Conservation (phyloP, 2,329 filamentous ascomycete genomes). For the Gremmenia infestans region DNA sequence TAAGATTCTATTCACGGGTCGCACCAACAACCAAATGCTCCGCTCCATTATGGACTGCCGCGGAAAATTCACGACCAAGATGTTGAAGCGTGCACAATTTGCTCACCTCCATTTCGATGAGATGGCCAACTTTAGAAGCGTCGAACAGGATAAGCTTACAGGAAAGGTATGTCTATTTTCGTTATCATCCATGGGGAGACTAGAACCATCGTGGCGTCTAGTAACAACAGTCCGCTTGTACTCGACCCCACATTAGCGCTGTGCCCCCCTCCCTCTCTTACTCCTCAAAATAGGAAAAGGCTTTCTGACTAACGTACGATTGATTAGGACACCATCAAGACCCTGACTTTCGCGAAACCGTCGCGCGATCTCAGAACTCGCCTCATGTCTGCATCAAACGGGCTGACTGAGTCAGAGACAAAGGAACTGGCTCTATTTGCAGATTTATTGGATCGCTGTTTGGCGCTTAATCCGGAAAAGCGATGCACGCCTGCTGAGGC, state of each 20-base stretch:
- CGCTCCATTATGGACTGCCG: constrained; percentile 93
- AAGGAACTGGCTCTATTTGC: constrained; percentile 79
- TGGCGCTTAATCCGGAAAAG: constrained; percentile 89
- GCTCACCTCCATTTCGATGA: constrained; percentile 79
- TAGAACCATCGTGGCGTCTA: constrained; percentile 29
- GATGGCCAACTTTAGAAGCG: constrained; percentile 74
- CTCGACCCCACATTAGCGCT: constrained; percentile 6
- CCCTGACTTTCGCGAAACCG: constrained; percentile 66
- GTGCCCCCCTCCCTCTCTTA: neutral
- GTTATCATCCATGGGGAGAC: constrained; percentile 1
- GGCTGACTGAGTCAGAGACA: constrained; percentile 67
- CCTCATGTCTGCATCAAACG: constrained; percentile 67
- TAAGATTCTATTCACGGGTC: constrained; percentile 92
- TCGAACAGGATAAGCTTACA: constrained; percentile 82
- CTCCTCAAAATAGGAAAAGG: constrained; percentile 5
- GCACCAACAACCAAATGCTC: constrained; percentile 98
- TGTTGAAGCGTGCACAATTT: constrained; percentile 77
- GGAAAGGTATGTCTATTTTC: constrained; percentile 57
- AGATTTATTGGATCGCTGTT: constrained; percentile 81
- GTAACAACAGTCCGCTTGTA: neutral
- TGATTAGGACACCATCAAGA: constrained; percentile 59
- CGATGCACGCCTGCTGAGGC: constrained; percentile 83
- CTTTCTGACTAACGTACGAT: constrained; percentile 7
- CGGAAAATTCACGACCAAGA: constrained; percentile 83
- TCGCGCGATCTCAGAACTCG: constrained; percentile 77